A percentile compares a stretch with the other conserved stretches of the same genome.
phyloP scores from a whole-genome alignment of 106 monocot species.

The Allium fistulosum region DNA sequence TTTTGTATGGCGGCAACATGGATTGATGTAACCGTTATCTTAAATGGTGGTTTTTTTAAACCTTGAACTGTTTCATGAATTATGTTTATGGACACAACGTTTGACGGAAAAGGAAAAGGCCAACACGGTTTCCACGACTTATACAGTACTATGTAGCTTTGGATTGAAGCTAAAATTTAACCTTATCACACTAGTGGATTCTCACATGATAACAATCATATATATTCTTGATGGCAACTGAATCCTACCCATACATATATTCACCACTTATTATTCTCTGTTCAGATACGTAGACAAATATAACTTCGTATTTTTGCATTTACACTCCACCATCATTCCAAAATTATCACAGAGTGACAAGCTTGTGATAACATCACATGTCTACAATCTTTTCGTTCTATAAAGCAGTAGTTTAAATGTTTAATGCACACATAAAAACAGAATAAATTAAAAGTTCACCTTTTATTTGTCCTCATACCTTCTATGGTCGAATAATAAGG shows the following conservation, averaged over 20 bases:
- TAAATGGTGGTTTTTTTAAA: no score
- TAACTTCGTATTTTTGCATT: not conserved
- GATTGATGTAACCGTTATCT: no score
- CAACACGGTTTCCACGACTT: no score
- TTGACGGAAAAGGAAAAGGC: no score
- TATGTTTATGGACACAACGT: no score
- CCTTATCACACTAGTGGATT: not conserved
- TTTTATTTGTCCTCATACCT: not conserved
- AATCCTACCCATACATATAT: constrained; percentile 6
- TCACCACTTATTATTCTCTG: not conserved
- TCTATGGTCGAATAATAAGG: not conserved
- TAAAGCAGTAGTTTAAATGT: not conserved
- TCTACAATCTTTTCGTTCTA: not conserved
- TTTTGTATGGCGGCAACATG: no score
- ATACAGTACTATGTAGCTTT: no score
- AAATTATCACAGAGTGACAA: not conserved
- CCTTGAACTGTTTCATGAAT: no score
- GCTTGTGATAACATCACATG: constrained; percentile 5
- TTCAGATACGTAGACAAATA: not conserved
- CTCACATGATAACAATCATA: not conserved
- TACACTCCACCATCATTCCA: constrained; percentile 1
- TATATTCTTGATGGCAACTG: not conserved
- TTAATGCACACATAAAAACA: not conserved
- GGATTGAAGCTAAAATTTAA: not conserved
- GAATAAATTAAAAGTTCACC: constrained; percentile 3